phyloP scores from a whole-genome alignment of 441 rosid genomes.

The Gossypium lobatum region DNA sequence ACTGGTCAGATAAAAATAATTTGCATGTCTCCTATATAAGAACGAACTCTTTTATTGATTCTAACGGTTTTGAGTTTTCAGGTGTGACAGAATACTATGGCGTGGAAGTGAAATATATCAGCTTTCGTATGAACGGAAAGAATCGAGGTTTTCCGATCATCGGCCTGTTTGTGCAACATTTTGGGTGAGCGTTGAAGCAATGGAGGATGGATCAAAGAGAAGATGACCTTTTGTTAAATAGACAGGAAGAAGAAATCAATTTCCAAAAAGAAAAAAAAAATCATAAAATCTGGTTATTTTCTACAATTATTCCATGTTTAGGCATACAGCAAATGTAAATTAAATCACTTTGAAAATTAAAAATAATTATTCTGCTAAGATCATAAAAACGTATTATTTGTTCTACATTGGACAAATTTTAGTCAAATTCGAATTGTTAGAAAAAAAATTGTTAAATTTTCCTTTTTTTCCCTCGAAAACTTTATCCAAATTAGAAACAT shows the following conservation, averaged over 20 bases:
- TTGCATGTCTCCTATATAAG: too few species aligned
- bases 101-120: slow-evolving; percentile 51
- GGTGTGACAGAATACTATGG: slow-evolving; percentile 76
- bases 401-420: too few species aligned
- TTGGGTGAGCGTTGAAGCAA: slow-evolving; percentile 32
- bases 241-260: not conserved
- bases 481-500: too few species aligned
- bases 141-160: slow-evolving; percentile 52
- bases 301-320: too few species aligned
- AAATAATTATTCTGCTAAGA: too few species aligned
- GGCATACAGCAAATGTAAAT: not conserved
- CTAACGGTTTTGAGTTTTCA: not conserved
- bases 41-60: not conserved
- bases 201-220: slow-evolving; percentile 29
- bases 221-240: slow-evolving; percentile 9
- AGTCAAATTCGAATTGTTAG: too few species aligned
- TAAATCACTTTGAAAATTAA: too few species aligned
- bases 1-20: not conserved
- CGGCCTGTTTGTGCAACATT: slow-evolving; percentile 55
- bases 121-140: slow-evolving; percentile 38
- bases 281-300: too few species aligned
- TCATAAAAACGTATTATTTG: too few species aligned
- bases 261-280: too few species aligned
- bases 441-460: too few species aligned
- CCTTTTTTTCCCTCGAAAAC: too few species aligned